Evolutionary conservation across 2,329 filamentous ascomycete genomes (phyloP).

Genomic region (Fusarium albosuccineum): DNA sequence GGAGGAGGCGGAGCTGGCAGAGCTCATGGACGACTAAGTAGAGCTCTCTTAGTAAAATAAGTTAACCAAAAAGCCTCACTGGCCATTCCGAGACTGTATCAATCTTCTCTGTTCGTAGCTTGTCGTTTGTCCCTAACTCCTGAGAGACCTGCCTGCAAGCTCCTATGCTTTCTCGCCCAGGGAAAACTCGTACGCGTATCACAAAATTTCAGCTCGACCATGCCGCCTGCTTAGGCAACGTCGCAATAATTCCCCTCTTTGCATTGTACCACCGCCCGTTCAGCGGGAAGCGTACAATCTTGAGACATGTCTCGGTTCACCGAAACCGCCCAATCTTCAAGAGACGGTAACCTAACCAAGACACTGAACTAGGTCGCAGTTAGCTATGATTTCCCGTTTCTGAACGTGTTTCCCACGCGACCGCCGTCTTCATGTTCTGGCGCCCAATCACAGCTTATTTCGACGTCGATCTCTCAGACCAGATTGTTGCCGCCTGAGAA

Average conservation of each 20-base stretch:
- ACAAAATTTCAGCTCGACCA: slow-evolving; percentile 35
- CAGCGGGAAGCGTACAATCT: slow-evolving; percentile 15
- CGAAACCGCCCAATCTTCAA: slow-evolving; percentile 8
- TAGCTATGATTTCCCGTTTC: slow-evolving; percentile 1
- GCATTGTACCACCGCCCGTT: slow-evolving; percentile 16
- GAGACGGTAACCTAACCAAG: background rate
- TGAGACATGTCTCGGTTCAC: slow-evolving; percentile 28
- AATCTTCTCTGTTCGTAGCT: background rate
- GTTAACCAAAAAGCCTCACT: background rate
- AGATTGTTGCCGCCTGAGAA: slow-evolving; percentile 1
- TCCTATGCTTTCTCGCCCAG: background rate
- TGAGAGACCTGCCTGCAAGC: background rate
- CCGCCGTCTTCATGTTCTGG: background rate
- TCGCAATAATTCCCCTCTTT: slow-evolving; percentile 8
- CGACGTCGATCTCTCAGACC: slow-evolving; percentile 15
- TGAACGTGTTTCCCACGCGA: slow-evolving; percentile 3
- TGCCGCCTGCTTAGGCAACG: slow-evolving; percentile 4
- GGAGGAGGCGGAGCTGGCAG: slow-evolving; percentile 92
- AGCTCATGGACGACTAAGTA: slow-evolving; percentile 80
- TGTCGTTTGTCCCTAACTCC: background rate
- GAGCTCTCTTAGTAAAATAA: slow-evolving; percentile 5
- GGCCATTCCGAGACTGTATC: slow-evolving; percentile 1
- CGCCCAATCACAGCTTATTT: background rate
- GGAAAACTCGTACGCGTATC: slow-evolving; percentile 15
- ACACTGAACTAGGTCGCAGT: slow-evolving; percentile 18